phyloP scores from a whole-genome alignment of 441 rosid species.

The Omphalea diandra region DNA sequence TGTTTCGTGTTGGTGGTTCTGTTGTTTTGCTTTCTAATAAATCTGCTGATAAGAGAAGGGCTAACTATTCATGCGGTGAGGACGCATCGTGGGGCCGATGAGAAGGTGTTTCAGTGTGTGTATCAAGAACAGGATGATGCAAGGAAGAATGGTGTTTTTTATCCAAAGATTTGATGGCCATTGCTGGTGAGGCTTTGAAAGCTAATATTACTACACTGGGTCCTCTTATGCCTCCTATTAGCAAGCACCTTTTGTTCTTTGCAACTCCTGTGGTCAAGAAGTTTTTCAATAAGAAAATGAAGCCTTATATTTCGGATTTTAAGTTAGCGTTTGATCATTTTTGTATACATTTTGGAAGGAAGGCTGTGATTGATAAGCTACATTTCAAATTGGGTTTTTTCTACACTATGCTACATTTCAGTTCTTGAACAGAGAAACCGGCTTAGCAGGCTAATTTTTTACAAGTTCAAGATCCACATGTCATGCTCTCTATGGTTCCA shows the following conservation, averaged over 20 bases:
- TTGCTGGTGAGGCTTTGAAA: slow-evolving; percentile 61
- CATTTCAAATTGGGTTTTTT: no score
- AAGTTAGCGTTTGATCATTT: slow-evolving; percentile 70
- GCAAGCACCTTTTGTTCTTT: slow-evolving; percentile 65
- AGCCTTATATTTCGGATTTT: slow-evolving; percentile 66
- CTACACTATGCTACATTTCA: no score
- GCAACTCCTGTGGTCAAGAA: slow-evolving; percentile 40
- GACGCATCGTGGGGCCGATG: slow-evolving; percentile 66
- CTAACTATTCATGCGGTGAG: slow-evolving; percentile 67
- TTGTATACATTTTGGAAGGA: slow-evolving; percentile 43
- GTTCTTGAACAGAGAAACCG: no score
- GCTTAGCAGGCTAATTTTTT: no score
- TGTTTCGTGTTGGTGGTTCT: slow-evolving; percentile 62
- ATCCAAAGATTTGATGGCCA: no score
- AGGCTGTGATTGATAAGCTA: slow-evolving; percentile 47
- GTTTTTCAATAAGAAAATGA: slow-evolving; percentile 34
- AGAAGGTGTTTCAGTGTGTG: slow-evolving; percentile 57
- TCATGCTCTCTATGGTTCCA: no score
- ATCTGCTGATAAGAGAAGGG: slow-evolving; percentile 38
- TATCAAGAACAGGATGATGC: slow-evolving; percentile 61
- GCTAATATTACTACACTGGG: slow-evolving; percentile 49
- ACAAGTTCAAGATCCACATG: no score
- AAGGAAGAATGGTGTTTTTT: slow-evolving; percentile 62
- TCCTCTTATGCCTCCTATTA: slow-evolving; percentile 59
- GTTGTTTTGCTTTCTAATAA: slow-evolving; percentile 61